Evolutionary conservation across 495 filamentous ascomycete genomes (phyloP), one percentile per base, ranked within the genome.

Genomic region (Diplogelasinospora grovesii): DNA sequence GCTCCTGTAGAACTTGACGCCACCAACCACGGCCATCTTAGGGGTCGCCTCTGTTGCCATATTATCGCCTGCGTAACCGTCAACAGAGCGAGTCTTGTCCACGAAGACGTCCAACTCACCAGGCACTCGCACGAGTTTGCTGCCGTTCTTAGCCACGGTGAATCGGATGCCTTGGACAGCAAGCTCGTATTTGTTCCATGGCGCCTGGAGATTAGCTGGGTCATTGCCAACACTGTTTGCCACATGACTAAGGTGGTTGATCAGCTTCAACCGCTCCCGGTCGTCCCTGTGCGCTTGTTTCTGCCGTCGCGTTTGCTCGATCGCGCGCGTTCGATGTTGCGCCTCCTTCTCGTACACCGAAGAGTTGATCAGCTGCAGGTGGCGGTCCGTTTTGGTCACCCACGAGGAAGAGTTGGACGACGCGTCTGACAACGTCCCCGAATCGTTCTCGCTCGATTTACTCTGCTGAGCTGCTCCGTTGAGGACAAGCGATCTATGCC

Each of bases 281-380:
- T 78, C 72, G 41, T 83, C 74, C 51, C 64, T 74, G 54, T 73
- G 62, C 15, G 70, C 57, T 24, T 74, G 66, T 48, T 79, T 83
- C 30, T 77, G 68, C 47, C 74, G 74, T 15, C 75, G 67, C 2
- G 81, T 83, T 49, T 83, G 74, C 46, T 87, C 82, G 34, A 92
- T 82, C 8, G 85, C 86, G 52, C 78, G 81, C 1, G 78, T 68
- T 24, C 86, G 72, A n/a, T 76, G 72, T 48, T 81, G 77, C 1
- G 72, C 69, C 39, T 85, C 78, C 60, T 85, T 81, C 50, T 93
- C 82, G 61, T 85, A 94, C 10, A 94, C 74, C 2, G 79, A 73
- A 13, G 81, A 73, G 54, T 94, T 95, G 63, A 96, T 95, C 33
- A 95, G 63, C 60, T 95, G 89, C 63, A 89, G 76, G 49, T 93